phyloP scores from a whole-genome alignment of 805 yeast genomes.

The Schwanniomyces pseudopolymorphus region DNA sequence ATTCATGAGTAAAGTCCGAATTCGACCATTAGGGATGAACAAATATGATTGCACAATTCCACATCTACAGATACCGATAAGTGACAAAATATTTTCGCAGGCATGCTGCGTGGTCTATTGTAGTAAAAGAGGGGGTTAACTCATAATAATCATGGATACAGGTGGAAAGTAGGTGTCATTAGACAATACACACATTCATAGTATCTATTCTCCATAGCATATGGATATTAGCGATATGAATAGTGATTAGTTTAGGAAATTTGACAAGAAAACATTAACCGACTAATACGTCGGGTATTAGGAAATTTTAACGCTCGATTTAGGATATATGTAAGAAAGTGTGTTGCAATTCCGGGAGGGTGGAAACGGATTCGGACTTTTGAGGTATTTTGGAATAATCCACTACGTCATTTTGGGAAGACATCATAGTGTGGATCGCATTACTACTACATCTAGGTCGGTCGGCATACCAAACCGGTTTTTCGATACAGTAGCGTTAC shows the following conservation, averaged over 20 bases:
- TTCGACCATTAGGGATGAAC: not conserved
- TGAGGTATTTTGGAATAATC: not conserved
- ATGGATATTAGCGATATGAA: too few species aligned
- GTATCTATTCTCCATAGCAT: too few species aligned
- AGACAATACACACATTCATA: too few species aligned
- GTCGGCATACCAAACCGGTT: not conserved
- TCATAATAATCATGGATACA: too few species aligned
- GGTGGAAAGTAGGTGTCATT: too few species aligned
- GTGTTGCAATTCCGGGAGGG: not conserved
- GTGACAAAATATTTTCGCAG: too few species aligned
- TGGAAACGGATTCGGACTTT: not conserved
- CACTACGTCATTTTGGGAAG: not conserved
- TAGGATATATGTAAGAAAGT: not conserved
- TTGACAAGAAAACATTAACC: not conserved
- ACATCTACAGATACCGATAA: not conserved
- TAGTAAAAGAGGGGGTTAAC: not conserved
- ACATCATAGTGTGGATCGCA: not conserved
- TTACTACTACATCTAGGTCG: not conserved
- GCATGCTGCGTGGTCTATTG: too few species aligned
- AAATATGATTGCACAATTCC: not conserved
- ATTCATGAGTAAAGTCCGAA: slow-evolving; percentile 4
- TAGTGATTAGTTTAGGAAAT: not conserved
- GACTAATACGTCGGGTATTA: not conserved
- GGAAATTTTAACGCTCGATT: not conserved
- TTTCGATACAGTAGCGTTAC: too few species aligned